Base-by-base conservation (phyloP, 768 basidiomycete genomes). In the Calocera cornea region DNA sequence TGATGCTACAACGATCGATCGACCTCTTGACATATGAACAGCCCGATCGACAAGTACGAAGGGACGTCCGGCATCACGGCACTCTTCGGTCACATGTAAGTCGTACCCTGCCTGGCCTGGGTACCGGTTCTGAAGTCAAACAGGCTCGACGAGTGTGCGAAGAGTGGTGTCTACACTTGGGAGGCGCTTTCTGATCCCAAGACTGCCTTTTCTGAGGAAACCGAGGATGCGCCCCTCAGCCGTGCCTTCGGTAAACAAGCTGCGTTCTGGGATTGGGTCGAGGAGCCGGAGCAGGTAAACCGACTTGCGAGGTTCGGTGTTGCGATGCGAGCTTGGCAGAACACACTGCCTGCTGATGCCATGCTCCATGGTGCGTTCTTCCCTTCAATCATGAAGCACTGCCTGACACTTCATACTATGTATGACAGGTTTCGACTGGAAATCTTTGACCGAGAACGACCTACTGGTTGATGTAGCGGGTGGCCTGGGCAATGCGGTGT, bases 21-120 rank as follows among this genome's bases (percentile, higher is more conserved):
- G n/a, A 33, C 27, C 16, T 60, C 22, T 27, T 60, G 24, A 60
- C 31, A 31, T 14, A 78, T 79, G 50, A 74, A 80, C 70, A 76
- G 78, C 64, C 83, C 84, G 0, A 82, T 83, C 69, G 75, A 78
- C 71, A 91, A 90, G 74, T 89, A 90, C 69, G 80, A 82, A 34
- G 82, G 82, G 36, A 84, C 83, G 0, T 83, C 86, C 69, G 88
- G 86, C 1, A 81, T 85, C 8, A 80, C 88, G 8, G 89, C 89
- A 0, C 86, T 90, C 71, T 81, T 89, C 12, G 88, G 86, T 11
- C 72, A 60, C 27, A 60, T 60, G 54, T 60, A 33, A 60, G 54
- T 60, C 44, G 44, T 19, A 47, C 19, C 24, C 8, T 33, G n/a
- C 54, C 10, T 19, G 54, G 14, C 5, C 11, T 60, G 31, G 16